Evolutionary conservation across 306 rosid species (phyloP).

Genomic region (Gleditsia sinensis): DNA sequence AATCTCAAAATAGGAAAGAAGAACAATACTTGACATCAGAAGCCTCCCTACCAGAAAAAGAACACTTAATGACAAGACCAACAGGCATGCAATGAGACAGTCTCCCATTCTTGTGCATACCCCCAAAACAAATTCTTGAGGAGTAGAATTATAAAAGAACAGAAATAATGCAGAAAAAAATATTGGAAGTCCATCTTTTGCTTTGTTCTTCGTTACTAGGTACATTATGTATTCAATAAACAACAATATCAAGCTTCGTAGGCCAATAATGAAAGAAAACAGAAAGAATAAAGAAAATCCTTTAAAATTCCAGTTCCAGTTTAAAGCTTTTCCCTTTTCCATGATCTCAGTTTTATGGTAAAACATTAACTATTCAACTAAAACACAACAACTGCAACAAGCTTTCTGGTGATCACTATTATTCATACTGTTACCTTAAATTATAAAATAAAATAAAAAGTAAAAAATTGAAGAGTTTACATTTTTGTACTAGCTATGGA

Average conservation of each 20-base stretch:
- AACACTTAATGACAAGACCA: background rate
- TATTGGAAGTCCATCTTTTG: too few species aligned
- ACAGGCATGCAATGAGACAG: background rate
- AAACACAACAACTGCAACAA: background rate
- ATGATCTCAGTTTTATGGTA: background rate
- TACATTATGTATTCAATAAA: background rate
- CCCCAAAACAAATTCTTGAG: slow-evolving; percentile 7
- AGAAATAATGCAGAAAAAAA: background rate
- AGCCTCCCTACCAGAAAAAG: too few species aligned
- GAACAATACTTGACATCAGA: background rate
- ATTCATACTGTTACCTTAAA: background rate
- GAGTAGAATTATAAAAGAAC: background rate
- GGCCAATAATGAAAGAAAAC: background rate
- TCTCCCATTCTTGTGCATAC: background rate
- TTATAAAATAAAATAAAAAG: background rate
- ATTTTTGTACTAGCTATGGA: background rate
- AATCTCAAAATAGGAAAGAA: slow-evolving; percentile 13
- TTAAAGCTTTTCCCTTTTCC: background rate
- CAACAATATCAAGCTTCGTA: background rate
- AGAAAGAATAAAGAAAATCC: background rate
- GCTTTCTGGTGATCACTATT: background rate
- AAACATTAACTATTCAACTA: slow-evolving; percentile 1
- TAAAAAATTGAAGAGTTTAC: background rate
- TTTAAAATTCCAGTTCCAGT: background rate
- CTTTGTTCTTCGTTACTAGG: too few species aligned